A percentile compares a stretch with the other conserved stretches of the same genome.
phyloP scores from a whole-genome alignment of 140 eudicot species.

The Stevia rebaudiana region DNA sequence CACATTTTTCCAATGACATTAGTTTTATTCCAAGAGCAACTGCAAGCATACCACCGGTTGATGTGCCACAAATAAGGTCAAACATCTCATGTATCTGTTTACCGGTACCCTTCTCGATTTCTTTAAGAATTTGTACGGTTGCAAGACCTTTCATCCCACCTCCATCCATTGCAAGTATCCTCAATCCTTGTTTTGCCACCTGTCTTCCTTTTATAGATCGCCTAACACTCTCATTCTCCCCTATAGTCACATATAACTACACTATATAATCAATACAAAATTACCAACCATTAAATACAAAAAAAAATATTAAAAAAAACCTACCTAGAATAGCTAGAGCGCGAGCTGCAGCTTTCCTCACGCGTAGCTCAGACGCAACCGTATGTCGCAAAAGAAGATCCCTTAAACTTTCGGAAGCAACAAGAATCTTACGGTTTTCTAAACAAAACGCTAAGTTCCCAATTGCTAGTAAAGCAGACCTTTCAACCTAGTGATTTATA shows the following conservation, averaged over 20 bases:
- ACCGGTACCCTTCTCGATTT: conserved; percentile 88
- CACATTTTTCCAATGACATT: conserved; percentile 83
- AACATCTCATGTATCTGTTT: conserved; percentile 88
- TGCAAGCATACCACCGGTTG: conserved; percentile 99
- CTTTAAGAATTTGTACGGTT: conserved; percentile 84
- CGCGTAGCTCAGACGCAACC: conserved; percentile 59
- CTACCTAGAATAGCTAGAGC: conserved; percentile 89
- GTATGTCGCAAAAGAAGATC: conserved; percentile 81
- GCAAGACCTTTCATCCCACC: conserved; percentile 99
- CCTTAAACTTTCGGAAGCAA: conserved; percentile 87
- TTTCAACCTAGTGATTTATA: conserved; percentile 59
- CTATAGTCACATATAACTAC: conserved; percentile 29
- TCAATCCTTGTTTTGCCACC: conserved; percentile 76
- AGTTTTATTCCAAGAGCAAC: conserved; percentile 92
- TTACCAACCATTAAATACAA: not conserved
- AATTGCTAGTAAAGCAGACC: conserved; percentile 66
- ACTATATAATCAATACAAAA: conserved; percentile 7
- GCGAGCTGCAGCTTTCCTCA: conserved; percentile 93
- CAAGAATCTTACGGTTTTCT: conserved; percentile 70
- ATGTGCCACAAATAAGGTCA: conserved; percentile 97
- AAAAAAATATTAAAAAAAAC: conserved; percentile 15
- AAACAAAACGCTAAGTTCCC: conserved; percentile 85
- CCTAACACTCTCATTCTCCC: conserved; percentile 86
- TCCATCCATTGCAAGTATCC: conserved; percentile 96
- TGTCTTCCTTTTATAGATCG: conserved; percentile 73